Evolutionary conservation across 2,329 filamentous ascomycete genomes (phyloP), one percentile per base, ranked within the genome.

Genomic region (Hypoxylon sp.): DNA sequence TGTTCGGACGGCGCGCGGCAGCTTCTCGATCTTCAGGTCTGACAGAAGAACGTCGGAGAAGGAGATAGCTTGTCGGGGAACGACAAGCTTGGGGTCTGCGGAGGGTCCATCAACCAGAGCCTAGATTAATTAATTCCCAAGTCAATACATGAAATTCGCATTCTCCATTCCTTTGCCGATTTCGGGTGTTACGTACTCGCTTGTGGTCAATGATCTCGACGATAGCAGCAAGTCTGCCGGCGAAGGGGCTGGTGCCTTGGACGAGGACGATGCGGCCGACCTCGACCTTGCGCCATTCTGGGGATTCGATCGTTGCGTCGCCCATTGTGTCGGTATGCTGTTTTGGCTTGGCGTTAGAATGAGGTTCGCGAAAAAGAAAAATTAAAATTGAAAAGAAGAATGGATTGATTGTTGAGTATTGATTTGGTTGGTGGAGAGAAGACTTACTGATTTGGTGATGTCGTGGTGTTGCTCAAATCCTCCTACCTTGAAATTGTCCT

Each of bases 201-300:
- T 97, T 98, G 92, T 99, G 95, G 87, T 99, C 96, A 87, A 99
- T 96, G 85, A 99, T 98, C 91, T 99, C 95, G 85, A 97, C 94
- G 81, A 99, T 95, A 80, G 91, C 87, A 80, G 94, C 97, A 79
- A 98, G 90, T 83, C 93, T 93, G 87, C 94, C 94, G 78, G 87
- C 86, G 87, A 86, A 92, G 79, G 91, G 90, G 81, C 94, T 92
- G 82, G 89, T 86, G 80, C 84, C 84, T 84, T 93, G 92, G 87
- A 98, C 91, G 84, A 97, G 90, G 83, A 97, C 92, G 81, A 99
- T 91, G 83, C 96, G 94, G 91, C 96, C 96, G 85, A 98, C 93
- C 91, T 99, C 94, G 84, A 99, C 94, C 85, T 94, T 89, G 88
- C 94, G 94, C 94, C 94, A 97, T 84, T 90, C 88, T 82, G 92